Base-by-base conservation (phyloP, 306 rosid species). In the Malus orientalis region DNA sequence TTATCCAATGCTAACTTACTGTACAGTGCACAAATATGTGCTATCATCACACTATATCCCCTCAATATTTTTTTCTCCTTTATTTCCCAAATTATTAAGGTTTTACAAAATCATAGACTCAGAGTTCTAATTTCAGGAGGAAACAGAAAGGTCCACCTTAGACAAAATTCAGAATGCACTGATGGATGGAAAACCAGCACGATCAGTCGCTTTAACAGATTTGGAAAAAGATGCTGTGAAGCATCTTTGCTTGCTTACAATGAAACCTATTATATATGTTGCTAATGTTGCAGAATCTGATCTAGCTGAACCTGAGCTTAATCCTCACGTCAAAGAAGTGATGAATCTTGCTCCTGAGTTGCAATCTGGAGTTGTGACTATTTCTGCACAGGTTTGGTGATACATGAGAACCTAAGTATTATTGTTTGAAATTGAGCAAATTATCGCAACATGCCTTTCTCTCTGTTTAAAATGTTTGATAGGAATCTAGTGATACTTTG, bases 281-380 rank as follows among this genome's bases (percentile, higher is more conserved):
- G 97, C 98, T 27, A 95, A 95, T 85, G 97, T 95, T 81, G 96
- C 97, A 3, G 97, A 95, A 81, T 78, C 98, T 78, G 97, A 95
- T 81, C 81, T 95, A 42, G 90, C 97, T 23, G 91, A 90, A 81
- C 92, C 97, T 72, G 82, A 80, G 81, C 81, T 54, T 78, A 92
- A 92, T 71, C 75, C 80, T 73, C 85, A 81, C 59, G 93, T 95
- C 77, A 86, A 78, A 67, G 89, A 88, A 65, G 97, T 95, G 76
- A 84, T 71, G 81, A 64, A 74, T 83, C 91, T 88, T 79, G 93
- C 97, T 72, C 85, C 96, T 8, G 91, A 88, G 81, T 78, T 90
- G 87, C 86, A 87, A 81, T 95, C 91, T 45, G 93, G 97, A 85
- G 75, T 92, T 68, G 99, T 95, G 78, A 85, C 97, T 30, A 78